These are phyloP conservation scores for Ceratobasidium theobromae DNA, from an alignment of 1,284 basidiomycete genomes.

Conservation along the genomic window DNA sequence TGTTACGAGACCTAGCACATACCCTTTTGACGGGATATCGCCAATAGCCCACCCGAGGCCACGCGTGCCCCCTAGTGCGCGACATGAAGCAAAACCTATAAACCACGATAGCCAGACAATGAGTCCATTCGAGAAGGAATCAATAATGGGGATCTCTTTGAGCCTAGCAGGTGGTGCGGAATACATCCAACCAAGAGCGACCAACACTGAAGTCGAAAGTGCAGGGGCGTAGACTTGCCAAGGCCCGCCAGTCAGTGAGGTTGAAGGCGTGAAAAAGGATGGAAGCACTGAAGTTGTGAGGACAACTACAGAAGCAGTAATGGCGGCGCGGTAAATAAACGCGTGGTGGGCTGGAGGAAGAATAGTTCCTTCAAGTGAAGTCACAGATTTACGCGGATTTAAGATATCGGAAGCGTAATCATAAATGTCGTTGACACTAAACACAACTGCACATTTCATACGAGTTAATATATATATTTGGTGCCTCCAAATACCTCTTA, in stretches of 20 bases:
- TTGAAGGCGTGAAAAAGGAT: neutral
- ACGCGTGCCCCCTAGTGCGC: neutral
- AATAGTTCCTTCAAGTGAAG: slow-evolving; percentile 37
- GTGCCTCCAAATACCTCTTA: neutral
- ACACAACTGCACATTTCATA: slow-evolving; percentile 35
- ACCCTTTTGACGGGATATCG: slow-evolving; percentile 32
- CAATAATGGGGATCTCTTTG: slow-evolving; percentile 39
- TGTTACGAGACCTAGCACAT: slow-evolving; percentile 36
- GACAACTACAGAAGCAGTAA: slow-evolving; percentile 36
- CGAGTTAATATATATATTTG: too few species aligned
- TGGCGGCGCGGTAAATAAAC: slow-evolving; percentile 35
- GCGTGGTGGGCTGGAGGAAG: slow-evolving; percentile 37
- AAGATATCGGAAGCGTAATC: slow-evolving; percentile 38
- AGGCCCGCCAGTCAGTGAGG: too few species aligned
- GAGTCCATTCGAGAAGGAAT: slow-evolving; percentile 39
- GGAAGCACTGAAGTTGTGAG: slow-evolving; percentile 30
- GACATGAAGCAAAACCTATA: slow-evolving; percentile 35
- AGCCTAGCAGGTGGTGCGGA: slow-evolving; percentile 39
- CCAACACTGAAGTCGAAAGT: slow-evolving; percentile 31
- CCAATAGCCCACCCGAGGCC: neutral
- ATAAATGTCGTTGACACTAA: slow-evolving; percentile 40
- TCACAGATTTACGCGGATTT: slow-evolving; percentile 37
- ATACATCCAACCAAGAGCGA: slow-evolving; percentile 39
- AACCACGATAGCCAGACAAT: slow-evolving; percentile 38
- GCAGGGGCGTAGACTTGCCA: neutral